These are phyloP conservation scores for Aspergillus chevalieri DNA, from an alignment of 2,329 filamentous ascomycete species.

Conservation along the genomic window DNA sequence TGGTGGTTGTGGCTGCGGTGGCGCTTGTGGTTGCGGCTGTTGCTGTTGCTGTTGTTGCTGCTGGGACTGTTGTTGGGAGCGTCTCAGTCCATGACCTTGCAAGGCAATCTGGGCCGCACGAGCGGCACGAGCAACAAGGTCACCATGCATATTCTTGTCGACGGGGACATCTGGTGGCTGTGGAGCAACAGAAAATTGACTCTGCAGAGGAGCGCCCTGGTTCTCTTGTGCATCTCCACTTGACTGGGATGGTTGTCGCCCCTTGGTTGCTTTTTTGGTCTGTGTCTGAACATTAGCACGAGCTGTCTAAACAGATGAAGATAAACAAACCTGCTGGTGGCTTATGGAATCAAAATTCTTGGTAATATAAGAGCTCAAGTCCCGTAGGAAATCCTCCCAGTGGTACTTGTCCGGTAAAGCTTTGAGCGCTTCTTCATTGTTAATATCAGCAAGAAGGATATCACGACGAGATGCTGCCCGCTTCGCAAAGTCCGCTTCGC, in stretches of 20 bases:
- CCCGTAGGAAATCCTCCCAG: constrained; percentile 58
- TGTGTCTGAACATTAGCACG: constrained; percentile 19
- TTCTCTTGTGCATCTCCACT: constrained; percentile 32
- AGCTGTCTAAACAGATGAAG: neutral
- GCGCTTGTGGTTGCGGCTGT: constrained; percentile 12
- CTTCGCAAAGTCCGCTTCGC: constrained; percentile 56
- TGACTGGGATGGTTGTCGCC: constrained; percentile 29
- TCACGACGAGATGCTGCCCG: constrained; percentile 50
- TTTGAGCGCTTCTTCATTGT: constrained; percentile 44
- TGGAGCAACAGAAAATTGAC: constrained; percentile 36
- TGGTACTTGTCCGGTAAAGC: constrained; percentile 54
- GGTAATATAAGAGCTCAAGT: constrained; percentile 53
- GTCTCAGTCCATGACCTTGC: constrained; percentile 37
- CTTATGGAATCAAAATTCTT: constrained; percentile 52
- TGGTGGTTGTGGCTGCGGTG: constrained; percentile 4
- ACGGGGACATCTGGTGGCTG: constrained; percentile 35
- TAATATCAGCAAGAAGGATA: constrained; percentile 51
- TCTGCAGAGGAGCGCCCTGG: constrained; percentile 33
- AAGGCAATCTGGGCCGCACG: constrained; percentile 44
- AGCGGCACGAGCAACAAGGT: constrained; percentile 43
- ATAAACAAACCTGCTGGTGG: constrained; percentile 39
- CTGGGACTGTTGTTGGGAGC: constrained; percentile 30
- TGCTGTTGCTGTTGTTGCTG: constrained; percentile 27
- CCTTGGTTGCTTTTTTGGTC: constrained; percentile 36
- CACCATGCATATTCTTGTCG: constrained; percentile 37